These are phyloP conservation scores for Cytospora leucostoma DNA, from an alignment of 2,329 filamentous ascomycete genomes.

Conservation along the genomic window DNA sequence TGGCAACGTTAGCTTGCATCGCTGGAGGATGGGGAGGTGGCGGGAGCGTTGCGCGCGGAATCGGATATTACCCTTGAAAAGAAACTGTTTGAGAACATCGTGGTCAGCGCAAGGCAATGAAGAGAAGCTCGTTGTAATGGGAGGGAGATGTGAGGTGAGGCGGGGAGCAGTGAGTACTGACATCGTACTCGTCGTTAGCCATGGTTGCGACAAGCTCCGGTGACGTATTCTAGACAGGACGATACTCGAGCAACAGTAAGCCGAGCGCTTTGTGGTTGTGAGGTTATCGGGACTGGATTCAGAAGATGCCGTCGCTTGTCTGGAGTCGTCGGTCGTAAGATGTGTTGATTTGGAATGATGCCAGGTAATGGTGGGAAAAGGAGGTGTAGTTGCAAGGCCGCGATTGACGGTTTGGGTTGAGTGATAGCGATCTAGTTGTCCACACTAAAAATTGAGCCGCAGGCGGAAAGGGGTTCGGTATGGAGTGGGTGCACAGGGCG, in stretches of 20 bases:
- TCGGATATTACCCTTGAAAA: slow-evolving; percentile 83
- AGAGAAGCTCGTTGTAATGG: slow-evolving; percentile 30
- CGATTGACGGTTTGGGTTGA: slow-evolving; percentile 24
- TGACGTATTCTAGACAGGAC: slow-evolving; percentile 29
- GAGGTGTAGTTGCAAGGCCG: slow-evolving; percentile 27
- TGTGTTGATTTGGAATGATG: slow-evolving; percentile 22
- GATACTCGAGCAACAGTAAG: slow-evolving; percentile 28
- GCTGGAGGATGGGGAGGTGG: slow-evolving; percentile 34
- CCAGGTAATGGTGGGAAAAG: slow-evolving; percentile 28
- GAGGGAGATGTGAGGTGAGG: slow-evolving; percentile 10
- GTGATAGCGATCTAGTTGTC: slow-evolving; percentile 21
- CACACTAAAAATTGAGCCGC: slow-evolving; percentile 25
- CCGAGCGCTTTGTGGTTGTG: slow-evolving; percentile 27
- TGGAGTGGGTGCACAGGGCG: slow-evolving; percentile 11
- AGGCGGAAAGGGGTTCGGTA: slow-evolving; percentile 21
- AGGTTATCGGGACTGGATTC: slow-evolving; percentile 31
- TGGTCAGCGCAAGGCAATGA: slow-evolving; percentile 34
- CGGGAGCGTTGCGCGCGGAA: slow-evolving; percentile 26
- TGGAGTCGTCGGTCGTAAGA: slow-evolving; percentile 16
- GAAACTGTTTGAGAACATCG: slow-evolving; percentile 66
- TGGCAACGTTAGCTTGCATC: slow-evolving; percentile 34
- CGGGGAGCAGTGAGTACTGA: slow-evolving; percentile 53
- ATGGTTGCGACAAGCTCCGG: slow-evolving; percentile 57
- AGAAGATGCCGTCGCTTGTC: slow-evolving; percentile 9
- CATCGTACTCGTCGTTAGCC: slow-evolving; percentile 99